Evolutionary conservation across 208 protist genomes (phyloP).

Genomic region (Leishmania gerbilli): DNA sequence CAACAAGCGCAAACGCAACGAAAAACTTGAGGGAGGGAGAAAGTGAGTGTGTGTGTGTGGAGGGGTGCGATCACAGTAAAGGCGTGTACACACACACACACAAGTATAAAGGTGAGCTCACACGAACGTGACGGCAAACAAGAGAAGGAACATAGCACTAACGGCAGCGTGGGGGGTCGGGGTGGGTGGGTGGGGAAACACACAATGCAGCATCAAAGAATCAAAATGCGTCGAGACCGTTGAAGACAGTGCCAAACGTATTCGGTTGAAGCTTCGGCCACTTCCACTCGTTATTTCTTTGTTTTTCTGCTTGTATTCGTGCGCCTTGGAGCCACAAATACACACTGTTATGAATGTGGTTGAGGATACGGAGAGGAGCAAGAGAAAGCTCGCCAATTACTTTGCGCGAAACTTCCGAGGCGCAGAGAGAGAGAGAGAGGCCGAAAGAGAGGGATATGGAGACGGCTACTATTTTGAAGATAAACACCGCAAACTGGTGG

Average conservation of each 20-base stretch:
- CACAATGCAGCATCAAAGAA: neutral
- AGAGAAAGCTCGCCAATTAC: neutral
- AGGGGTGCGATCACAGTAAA: neutral
- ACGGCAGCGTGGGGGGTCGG: neutral
- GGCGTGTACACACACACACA: slow-evolving; percentile 5
- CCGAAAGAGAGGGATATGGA: no score
- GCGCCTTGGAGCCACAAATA: no score
- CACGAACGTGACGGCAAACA: neutral
- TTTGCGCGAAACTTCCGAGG: neutral
- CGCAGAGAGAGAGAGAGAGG: neutral
- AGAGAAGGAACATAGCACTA: neutral
- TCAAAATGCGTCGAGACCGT: neutral
- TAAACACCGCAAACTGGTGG: neutral
- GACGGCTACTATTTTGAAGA: neutral
- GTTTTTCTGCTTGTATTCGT: neutral
- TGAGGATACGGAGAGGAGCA: no score
- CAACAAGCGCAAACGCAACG: no score
- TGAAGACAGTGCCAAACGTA: neutral
- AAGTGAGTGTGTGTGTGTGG: no score
- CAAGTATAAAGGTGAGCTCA: neutral
- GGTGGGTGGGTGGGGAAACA: neutral
- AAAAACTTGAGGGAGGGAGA: no score
- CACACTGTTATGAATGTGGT: no score
- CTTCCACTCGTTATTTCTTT: neutral
- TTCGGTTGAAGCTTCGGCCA: neutral